A percentile compares a stretch with the other conserved stretches of the same genome.
Evolutionary conservation across 1,139 yeast species (phyloP).

Genomic region (Yamadazyma blattariae): DNA sequence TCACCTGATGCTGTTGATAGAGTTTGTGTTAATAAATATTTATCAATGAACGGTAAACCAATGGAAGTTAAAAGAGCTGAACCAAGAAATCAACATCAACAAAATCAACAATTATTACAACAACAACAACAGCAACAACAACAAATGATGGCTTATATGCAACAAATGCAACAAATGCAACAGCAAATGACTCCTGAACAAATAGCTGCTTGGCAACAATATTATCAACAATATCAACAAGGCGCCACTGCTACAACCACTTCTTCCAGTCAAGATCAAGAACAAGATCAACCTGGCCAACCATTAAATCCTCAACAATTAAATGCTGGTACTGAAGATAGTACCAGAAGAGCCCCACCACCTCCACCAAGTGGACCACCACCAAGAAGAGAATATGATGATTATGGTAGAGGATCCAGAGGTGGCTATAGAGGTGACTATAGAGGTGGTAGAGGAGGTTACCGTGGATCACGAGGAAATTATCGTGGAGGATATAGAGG

Average conservation of each 20-base stretch:
- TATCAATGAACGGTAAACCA: conserved; percentile 82
- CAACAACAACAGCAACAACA: conserved; percentile 24
- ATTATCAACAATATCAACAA: conserved; percentile 65
- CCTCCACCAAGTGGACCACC: conserved; percentile 7
- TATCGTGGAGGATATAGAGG: not conserved
- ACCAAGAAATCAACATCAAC: conserved; percentile 66
- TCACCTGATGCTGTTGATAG: conserved; percentile 94
- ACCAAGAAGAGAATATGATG: conserved; percentile 17
- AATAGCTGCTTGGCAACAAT: conserved; percentile 81
- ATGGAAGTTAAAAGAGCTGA: conserved; percentile 99
- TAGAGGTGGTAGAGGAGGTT: conserved; percentile 13
- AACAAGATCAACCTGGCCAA: conserved; percentile 44
- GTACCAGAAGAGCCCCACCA: conserved; percentile 11
- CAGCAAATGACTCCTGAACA: conserved; percentile 89
- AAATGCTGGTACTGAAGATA: conserved; percentile 21
- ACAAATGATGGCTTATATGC: conserved; percentile 16
- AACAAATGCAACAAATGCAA: conserved; percentile 27
- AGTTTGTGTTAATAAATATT: conserved; percentile 79
- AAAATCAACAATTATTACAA: conserved; percentile 31
- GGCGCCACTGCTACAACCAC: conserved; percentile 23
- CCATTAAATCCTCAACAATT: conserved; percentile 57
- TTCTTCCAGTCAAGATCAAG: conserved; percentile 17
- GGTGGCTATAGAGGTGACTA: conserved; percentile 15
- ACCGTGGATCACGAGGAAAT: conserved; percentile 1
- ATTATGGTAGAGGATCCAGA: conserved; percentile 20